Evolutionary conservation across 106 monocot genomes (phyloP).

Genomic region (Phalaenopsis aphrodite): DNA sequence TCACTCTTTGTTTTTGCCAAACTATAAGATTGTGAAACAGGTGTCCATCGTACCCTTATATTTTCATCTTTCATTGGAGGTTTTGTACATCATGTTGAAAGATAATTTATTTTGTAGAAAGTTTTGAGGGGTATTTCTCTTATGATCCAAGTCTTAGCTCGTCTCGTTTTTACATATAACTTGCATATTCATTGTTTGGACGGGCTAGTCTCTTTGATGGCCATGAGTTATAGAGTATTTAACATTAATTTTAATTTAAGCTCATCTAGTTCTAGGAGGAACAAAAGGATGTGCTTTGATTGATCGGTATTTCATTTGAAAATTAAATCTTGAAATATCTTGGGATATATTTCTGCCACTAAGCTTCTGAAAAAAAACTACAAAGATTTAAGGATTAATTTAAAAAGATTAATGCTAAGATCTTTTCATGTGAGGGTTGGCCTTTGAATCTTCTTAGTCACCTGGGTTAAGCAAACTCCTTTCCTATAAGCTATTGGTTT

Average conservation of each 20-base stretch:
- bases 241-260: background rate
- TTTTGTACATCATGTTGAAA: background rate
- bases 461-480: too few relatives aligned
- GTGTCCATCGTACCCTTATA: background rate
- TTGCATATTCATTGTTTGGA: background rate
- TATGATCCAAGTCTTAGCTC: background rate
- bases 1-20: background rate
- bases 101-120: background rate
- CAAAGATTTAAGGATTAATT: too few relatives aligned
- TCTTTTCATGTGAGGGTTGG: too few relatives aligned
- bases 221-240: background rate
- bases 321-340: background rate
- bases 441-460: too few relatives aligned
- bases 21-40: background rate
- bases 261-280: background rate
- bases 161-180: background rate
- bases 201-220: background rate
- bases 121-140: background rate
- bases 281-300: background rate
- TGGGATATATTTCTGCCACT: background rate
- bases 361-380: too few relatives aligned
- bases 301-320: background rate
- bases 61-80: background rate
- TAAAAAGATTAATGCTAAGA: too few relatives aligned
- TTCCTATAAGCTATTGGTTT: background rate